These are phyloP conservation scores for Phyllosticta paracitricarpa DNA, from an alignment of 2,329 filamentous ascomycete species.

Conservation along the genomic window DNA sequence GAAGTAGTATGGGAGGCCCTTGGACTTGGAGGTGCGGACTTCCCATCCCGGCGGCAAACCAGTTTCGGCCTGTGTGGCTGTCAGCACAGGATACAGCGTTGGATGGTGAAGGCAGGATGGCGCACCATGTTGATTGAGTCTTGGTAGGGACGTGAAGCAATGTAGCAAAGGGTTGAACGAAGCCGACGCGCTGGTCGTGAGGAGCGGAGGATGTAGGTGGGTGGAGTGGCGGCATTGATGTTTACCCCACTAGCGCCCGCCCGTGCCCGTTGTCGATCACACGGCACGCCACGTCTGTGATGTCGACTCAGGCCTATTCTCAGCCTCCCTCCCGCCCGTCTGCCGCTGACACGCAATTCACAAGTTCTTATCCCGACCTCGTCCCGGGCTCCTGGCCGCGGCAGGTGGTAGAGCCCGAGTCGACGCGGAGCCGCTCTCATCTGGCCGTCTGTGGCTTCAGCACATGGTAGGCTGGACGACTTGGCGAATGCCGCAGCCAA, in stretches of 20 bases:
- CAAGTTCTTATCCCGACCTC: too few species aligned
- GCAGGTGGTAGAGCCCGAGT: neutral
- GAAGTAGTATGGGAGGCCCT: conserved; percentile 99
- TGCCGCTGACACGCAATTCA: neutral
- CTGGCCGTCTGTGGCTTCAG: too few species aligned
- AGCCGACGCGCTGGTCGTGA: neutral
- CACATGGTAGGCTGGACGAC: too few species aligned
- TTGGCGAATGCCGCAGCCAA: too few species aligned
- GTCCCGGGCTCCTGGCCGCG: too few species aligned
- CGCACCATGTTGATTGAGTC: neutral
- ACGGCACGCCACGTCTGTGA: neutral
- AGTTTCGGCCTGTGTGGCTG: conserved; percentile 53
- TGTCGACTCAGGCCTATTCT: neutral
- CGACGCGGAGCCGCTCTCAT: too few species aligned
- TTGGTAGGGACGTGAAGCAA: neutral
- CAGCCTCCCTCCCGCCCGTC: neutral
- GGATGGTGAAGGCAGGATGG: neutral
- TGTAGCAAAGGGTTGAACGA: neutral
- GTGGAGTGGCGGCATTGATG: neutral
- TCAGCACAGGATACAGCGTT: neutral
- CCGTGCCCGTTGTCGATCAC: neutral
- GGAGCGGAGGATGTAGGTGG: neutral
- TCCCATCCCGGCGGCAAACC: conserved; percentile 86
- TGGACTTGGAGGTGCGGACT: conserved; percentile 94
- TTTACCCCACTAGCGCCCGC: neutral